Evolutionary conservation across 106 monocot genomes (phyloP).

Genomic region (Allium sativum): DNA sequence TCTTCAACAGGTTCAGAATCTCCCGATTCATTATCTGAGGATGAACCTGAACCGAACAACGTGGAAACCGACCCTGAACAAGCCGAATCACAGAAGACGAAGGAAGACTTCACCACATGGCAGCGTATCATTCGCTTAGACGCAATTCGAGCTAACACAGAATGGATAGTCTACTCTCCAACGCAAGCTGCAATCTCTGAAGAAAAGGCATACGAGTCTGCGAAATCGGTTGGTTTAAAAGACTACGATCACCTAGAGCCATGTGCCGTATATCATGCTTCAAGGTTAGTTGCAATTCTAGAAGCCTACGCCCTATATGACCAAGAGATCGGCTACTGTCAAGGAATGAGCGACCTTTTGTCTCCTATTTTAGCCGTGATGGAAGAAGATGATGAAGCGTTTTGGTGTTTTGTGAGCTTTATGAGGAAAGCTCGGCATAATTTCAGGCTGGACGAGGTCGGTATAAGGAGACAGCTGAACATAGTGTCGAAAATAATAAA

Average conservation of each 20-base stretch:
- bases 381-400: constrained; percentile 66
- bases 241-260: constrained; percentile 85
- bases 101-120: constrained; percentile 75
- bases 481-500: constrained; percentile 76
- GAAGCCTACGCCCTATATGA: constrained; percentile 87
- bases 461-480: constrained; percentile 60
- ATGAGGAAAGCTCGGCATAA: constrained; percentile 78
- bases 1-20: constrained; percentile 23
- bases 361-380: constrained; percentile 68
- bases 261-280: constrained; percentile 53
- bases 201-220: constrained; percentile 31
- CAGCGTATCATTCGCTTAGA: constrained; percentile 82
- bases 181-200: constrained; percentile 37
- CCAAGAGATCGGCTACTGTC: constrained; percentile 85
- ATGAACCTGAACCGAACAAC: constrained; percentile 21
- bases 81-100: background rate
- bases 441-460: constrained; percentile 67
- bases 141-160: constrained; percentile 73
- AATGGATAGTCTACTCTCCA: constrained; percentile 59
- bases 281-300: constrained; percentile 61
- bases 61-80: constrained; percentile 12
- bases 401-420: constrained; percentile 86
- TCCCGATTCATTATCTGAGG: constrained; percentile 23
- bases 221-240: constrained; percentile 50
- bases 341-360: constrained; percentile 88